Percentiles rank a stretch among this genome's conserved stretches.
Conservation (phyloP, 1,139 yeast species). For the Dujonia santamariae region DNA sequence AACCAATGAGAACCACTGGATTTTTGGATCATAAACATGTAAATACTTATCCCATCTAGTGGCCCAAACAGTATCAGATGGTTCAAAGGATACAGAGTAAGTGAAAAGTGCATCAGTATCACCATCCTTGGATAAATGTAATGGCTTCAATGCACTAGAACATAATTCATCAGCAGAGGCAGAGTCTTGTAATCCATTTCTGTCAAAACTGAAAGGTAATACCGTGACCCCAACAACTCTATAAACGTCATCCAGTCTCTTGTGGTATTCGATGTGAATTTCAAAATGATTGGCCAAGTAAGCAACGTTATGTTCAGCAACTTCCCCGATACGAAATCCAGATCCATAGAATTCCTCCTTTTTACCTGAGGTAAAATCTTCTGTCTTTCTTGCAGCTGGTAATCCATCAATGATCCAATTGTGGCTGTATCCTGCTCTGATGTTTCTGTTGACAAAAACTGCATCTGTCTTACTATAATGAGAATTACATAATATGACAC, state of each 20-base stretch:
- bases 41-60: slow-evolving; percentile 98
- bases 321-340: slow-evolving; percentile 77
- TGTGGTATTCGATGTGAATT: slow-evolving; percentile 77
- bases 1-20: slow-evolving; percentile 92
- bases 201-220: slow-evolving; percentile 61
- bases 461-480: slow-evolving; percentile 65
- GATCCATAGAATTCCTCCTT: slow-evolving; percentile 71
- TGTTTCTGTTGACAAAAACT: slow-evolving; percentile 70
- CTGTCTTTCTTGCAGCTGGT: slow-evolving; percentile 73
- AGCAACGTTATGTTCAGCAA: slow-evolving; percentile 48
- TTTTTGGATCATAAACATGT: slow-evolving; percentile 86
- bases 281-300: slow-evolving; percentile 79
- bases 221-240: slow-evolving; percentile 93
- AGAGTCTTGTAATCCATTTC: slow-evolving; percentile 25
- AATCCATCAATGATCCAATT: slow-evolving; percentile 95
- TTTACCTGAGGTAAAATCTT: slow-evolving; percentile 45
- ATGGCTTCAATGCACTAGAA: slow-evolving; percentile 25
- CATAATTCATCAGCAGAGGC: slow-evolving; percentile 33
- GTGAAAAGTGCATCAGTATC: slow-evolving; percentile 35
- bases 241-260: slow-evolving; percentile 60
- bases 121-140: slow-evolving; percentile 27
- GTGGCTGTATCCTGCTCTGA: slow-evolving; percentile 78
- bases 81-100: slow-evolving; percentile 55
- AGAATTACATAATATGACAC: slow-evolving; percentile 61
- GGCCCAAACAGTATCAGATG: slow-evolving; percentile 85